Evolutionary conservation across 2,329 filamentous ascomycete genomes (phyloP), one percentile per base, ranked within the genome.

Genomic region (Ascosphaera pollenicola): DNA sequence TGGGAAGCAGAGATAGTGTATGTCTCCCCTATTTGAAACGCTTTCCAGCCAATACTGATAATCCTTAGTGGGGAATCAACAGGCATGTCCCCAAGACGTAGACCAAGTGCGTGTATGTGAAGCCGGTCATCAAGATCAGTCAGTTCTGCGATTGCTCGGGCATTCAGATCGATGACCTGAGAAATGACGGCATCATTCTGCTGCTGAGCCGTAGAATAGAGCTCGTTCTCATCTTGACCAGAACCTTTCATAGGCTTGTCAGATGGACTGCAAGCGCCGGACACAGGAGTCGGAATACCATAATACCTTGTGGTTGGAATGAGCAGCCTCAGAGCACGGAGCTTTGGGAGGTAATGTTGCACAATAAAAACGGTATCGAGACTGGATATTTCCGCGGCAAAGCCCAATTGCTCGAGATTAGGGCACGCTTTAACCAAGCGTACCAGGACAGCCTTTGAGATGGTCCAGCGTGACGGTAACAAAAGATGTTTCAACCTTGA

Each of bases 361-460:
- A 62, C 46, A 36, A 61, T 44, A 5, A 51, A 47, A 16, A 61
- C 39, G 10, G 55, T 51, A 8, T 63, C 54, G 47, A 62, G 50
- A 45, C 54, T 55, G 28, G 51, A 50, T 13, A 56, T 45, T 8
- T 63, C 55, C 13, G 66, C 56, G 6, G 67, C 62, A 17, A 73
- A 53, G 18, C 62, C 69, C 1, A 76, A 54, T 46, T 76, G 70
- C 43, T 73, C 69, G 11, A 75, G 54, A 39, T 72, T 62, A 0
- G 70, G 69, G 42, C 69, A 71, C 8, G 54, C 54, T 38, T 65
- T 62, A 24, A 70, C 64, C 5, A 75, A 53, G 6, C 62, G 61
- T 24, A 59, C 60, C 7, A 75, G 53, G 3, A 65, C 56, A 1
- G 57, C 50, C 2, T 60, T 55, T 13, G 62, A 60, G 2, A 75